Evolutionary conservation across 345 rosid genomes (phyloP).

Genomic region (Eucalyptus tenuipes): DNA sequence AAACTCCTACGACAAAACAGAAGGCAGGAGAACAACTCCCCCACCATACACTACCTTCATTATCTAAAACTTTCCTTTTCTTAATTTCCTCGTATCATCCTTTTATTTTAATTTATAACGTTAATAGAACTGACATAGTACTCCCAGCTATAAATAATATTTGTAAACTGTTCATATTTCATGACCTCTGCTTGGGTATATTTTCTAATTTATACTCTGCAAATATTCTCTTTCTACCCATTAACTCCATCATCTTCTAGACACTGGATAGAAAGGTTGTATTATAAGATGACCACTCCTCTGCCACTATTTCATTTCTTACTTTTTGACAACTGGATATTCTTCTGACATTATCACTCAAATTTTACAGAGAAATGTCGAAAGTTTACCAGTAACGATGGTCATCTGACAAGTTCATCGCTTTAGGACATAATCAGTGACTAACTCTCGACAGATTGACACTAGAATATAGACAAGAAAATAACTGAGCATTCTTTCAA

Average conservation of each 20-base stretch:
- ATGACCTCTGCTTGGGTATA: neutral
- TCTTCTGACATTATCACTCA: neutral
- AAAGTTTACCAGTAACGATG: neutral
- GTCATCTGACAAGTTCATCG: neutral
- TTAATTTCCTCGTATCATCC: neutral
- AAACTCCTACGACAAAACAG: neutral
- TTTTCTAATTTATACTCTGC: neutral
- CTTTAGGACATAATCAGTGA: neutral
- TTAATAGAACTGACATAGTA: neutral
- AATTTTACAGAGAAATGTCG: neutral
- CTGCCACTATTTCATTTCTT: neutral
- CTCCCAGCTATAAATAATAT: neutral
- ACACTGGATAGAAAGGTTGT: neutral
- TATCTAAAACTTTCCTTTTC: neutral
- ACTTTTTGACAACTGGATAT: neutral
- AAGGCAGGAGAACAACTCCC: neutral
- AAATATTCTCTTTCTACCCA: neutral
- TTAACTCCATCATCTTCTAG: neutral
- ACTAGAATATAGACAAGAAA: neutral
- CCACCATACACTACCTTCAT: neutral
- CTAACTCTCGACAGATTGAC: neutral
- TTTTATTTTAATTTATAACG: neutral
- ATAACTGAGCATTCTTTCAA: neutral
- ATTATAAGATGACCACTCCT: neutral
- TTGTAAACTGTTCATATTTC: neutral